Base-by-base conservation (phyloP, 176 grass and related monocot species). In the Cocos nucifera region DNA sequence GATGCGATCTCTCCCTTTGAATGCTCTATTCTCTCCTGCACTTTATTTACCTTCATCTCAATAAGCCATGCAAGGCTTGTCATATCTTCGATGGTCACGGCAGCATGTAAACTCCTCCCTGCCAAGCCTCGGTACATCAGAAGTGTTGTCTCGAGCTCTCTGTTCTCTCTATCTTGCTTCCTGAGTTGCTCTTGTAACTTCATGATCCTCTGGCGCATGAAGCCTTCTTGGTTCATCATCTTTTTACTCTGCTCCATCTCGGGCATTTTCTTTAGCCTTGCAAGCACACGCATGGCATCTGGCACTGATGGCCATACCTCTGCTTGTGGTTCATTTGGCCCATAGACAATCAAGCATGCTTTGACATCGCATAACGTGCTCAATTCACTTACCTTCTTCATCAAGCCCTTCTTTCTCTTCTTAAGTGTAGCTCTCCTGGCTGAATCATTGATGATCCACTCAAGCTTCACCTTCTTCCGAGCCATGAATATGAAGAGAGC, bases 321-420 rank as follows among this genome's bases (percentile, higher is more conserved):
- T 0, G 76, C 62, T 9, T 56, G 4, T 0, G 17, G 9, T 50
- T 77, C 66, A 0, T 52, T 63, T 1, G 71, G 67, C 3, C 52
- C 68, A 7, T 77, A 89, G 19, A 77, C 56, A 2, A 89, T 14
- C 19, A 83, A n/a, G 1, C 64, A 84, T 0, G 22, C 54, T 20
- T 76, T 64, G 15, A 58, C 64, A 15, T 67, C 69, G 10, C 80
- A 89, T 0, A 84, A 64, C 1, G 58, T 70, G 4, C 21, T 0
- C 8, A 89, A 27, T 23, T 89, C 67, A 12, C 50, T 24, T 0
- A 39, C 63, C 69, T 89, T 89, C 39, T 89, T 89, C 63, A 62
- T 56, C 10, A 89, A 21, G 4, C 69, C 21, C 0, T 25, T 15
- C 4, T 30, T 18, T 0, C 64, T 51, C 50, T 69, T 84, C 67